These are phyloP conservation scores for Cladorrhinum samala DNA, from an alignment of 495 filamentous ascomycete species.

Conservation along the genomic window DNA sequence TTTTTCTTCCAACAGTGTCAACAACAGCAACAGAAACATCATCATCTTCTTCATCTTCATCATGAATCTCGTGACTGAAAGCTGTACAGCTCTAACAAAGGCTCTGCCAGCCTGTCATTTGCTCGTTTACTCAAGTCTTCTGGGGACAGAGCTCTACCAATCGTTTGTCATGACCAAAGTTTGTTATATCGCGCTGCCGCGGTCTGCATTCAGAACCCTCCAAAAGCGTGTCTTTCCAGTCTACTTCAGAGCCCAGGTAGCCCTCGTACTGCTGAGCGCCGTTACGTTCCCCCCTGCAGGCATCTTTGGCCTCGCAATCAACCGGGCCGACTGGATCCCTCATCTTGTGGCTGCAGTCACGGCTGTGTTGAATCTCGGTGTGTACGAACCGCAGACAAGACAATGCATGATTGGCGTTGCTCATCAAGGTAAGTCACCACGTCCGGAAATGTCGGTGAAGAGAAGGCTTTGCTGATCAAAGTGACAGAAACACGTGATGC, in stretches of 20 bases:
- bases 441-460: background rate
- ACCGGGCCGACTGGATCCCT: slow-evolving; percentile 31
- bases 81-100: background rate
- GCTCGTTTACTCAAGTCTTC: slow-evolving; percentile 45
- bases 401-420: slow-evolving; percentile 39
- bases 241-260: slow-evolving; percentile 45
- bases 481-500: slow-evolving; percentile 23
- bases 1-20: too few relatives aligned
- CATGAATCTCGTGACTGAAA: background rate
- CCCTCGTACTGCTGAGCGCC: slow-evolving; percentile 38
- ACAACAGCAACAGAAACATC: too few relatives aligned
- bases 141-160: slow-evolving; percentile 48
- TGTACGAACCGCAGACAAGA: slow-evolving; percentile 45
- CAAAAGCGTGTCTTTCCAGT: slow-evolving; percentile 50
- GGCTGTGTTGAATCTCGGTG: slow-evolving; percentile 40
- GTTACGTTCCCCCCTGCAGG: slow-evolving; percentile 42
- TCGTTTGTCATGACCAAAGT: slow-evolving; percentile 50
- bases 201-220: slow-evolving; percentile 43
- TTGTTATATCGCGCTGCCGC: slow-evolving; percentile 39
- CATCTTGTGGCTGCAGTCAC: slow-evolving; percentile 35
- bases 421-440: slow-evolving; percentile 33
- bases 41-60: background rate
- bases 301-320: slow-evolving; percentile 30
- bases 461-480: background rate
- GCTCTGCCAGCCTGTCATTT: slow-evolving; percentile 39